Base-by-base conservation (phyloP, 495 filamentous ascomycete genomes). In the Parachaetomium inaequale region DNA sequence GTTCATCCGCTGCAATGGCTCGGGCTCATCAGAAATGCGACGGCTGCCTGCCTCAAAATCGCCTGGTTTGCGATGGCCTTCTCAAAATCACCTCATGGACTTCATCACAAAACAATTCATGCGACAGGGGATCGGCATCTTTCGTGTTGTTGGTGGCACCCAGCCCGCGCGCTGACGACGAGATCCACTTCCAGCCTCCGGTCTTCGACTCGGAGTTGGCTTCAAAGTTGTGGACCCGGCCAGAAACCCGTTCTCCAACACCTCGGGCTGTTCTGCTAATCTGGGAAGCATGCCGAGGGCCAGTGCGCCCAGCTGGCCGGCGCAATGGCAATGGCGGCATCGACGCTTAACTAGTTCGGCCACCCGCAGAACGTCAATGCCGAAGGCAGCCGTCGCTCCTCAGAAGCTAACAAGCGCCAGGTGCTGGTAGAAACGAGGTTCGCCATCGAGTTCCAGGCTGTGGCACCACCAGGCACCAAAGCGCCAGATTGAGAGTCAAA, bases 261-360 rank as follows among this genome's bases (percentile, higher is more conserved):
- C 17, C 32, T 4, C 3, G 42, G 19, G 45, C 19, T 26, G 23
- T 7, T 56, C 38, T 56, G 36, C 25, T 23, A 56, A n/a, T n/a
- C n/a, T n/a, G 38, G 54, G 54, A 3, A 55, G 19, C 4, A 21
- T 7, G 26, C 55, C 28, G 40, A 34, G 23, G 55, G 40, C 19
- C 42, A 45, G 40, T 57, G 55, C 55, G 26, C 3, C 38, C 55
- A 45, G 36, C 52, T 55, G 31, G 42, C 32, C 52, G 11, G 28
- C 32, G 19, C 32, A 11, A 17, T 40, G 36, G 36, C 1, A 40
- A 40, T 40, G 12, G 36, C n/a, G n/a, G n/a, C n/a, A 17, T 10
- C 8, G 34, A 15, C 36, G 12, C 36, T 15, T 12, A 40, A 40
- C 12, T 40, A 15, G 36, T 15, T 17, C 36, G 36, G 36, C 12